These are phyloP conservation scores for Sextonia rubra DNA, from an alignment of 164 flowering plant species.

Conservation along the genomic window DNA sequence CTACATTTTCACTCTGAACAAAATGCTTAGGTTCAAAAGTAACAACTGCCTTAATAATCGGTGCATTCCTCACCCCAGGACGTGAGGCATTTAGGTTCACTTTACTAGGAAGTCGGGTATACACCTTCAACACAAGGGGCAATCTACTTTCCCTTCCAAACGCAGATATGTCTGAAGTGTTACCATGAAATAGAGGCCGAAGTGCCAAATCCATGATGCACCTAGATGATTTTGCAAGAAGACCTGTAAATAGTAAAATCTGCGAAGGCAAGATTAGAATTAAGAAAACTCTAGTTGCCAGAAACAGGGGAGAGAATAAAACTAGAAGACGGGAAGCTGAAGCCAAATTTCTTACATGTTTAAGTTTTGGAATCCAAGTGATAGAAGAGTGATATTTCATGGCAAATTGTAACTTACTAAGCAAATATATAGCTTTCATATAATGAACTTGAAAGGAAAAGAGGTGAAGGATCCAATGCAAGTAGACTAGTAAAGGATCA, in stretches of 20 bases:
- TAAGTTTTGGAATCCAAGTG: too few relatives aligned
- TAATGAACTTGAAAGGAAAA: too few relatives aligned
- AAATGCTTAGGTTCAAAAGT: constrained; percentile 45
- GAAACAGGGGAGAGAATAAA: neutral
- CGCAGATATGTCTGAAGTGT: constrained; percentile 17
- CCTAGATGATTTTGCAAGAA: constrained; percentile 35
- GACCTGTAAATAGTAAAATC: constrained; percentile 57
- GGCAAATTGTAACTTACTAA: too few relatives aligned
- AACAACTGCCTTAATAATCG: constrained; percentile 54
- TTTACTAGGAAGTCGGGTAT: constrained; percentile 24
- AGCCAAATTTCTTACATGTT: too few relatives aligned
- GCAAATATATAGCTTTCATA: too few relatives aligned
- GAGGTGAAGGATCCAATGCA: too few relatives aligned
- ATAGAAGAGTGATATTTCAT: too few relatives aligned
- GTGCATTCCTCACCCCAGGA: constrained; percentile 14
- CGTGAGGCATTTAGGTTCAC: constrained; percentile 16
- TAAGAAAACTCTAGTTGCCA: neutral
- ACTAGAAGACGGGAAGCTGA: too few relatives aligned
- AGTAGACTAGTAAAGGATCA: too few relatives aligned
- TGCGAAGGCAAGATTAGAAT: constrained; percentile 17
- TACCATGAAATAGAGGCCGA: constrained; percentile 23
- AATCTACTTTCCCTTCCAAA: constrained; percentile 30
- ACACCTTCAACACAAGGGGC: constrained; percentile 27
- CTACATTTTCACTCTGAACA: constrained; percentile 24
- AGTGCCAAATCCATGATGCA: constrained; percentile 22